Evolutionary conservation across 2,329 filamentous ascomycete species (phyloP).

Genomic region (Claviceps africana): DNA sequence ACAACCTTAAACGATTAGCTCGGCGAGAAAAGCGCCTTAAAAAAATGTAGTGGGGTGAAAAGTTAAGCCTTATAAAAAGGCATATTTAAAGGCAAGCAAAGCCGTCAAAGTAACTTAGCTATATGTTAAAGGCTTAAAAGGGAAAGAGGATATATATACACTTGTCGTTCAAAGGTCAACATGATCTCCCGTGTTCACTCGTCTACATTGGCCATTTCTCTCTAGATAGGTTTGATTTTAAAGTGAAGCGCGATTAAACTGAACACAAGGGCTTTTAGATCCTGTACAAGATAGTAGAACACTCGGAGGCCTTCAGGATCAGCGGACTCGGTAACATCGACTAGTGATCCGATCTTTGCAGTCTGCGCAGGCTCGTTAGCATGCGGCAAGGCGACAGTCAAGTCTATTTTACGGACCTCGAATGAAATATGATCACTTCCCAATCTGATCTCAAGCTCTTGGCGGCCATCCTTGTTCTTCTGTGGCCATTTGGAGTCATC

Average conservation of each 20-base stretch:
- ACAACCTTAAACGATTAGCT: too few species aligned
- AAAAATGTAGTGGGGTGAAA: too few species aligned
- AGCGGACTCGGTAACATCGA: constrained; percentile 90
- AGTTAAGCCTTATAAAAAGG: too few species aligned
- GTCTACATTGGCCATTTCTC: background rate
- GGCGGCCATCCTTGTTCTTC: constrained; percentile 97
- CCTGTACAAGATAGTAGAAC: constrained; percentile 97
- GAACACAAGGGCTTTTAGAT: constrained; percentile 92
- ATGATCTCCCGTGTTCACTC: background rate
- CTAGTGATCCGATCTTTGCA: constrained; percentile 91
- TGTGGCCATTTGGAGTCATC: constrained; percentile 97
- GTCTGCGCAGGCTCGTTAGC: constrained; percentile 44
- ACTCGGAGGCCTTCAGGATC: constrained; percentile 93
- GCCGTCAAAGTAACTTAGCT: too few species aligned
- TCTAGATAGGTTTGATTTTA: constrained; percentile 73
- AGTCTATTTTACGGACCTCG: constrained; percentile 47
- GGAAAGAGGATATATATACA: too few species aligned
- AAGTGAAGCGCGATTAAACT: constrained; percentile 94
- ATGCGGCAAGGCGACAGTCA: background rate
- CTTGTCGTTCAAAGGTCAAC: too few species aligned
- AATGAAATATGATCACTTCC: constrained; percentile 96
- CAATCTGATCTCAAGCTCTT: constrained; percentile 87
- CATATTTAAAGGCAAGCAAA: too few species aligned
- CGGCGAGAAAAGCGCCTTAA: too few species aligned
- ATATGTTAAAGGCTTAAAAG: too few species aligned